phyloP scores from a whole-genome alignment of 148 eudicot genomes.

The Vaccinium macrocarpon region DNA sequence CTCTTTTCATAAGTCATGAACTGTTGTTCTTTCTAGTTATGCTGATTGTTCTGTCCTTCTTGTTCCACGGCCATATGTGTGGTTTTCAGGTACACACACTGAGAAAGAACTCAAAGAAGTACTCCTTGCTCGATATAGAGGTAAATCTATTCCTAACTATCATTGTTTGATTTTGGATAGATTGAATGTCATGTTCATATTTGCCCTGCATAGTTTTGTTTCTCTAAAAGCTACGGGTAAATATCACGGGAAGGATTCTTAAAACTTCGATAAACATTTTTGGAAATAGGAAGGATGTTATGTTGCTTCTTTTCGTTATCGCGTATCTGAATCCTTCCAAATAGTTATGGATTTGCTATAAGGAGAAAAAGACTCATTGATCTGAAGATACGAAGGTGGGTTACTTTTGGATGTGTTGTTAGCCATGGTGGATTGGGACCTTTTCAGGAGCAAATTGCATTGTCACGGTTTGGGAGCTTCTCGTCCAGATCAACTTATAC shows the following conservation, averaged over 20 bases:
- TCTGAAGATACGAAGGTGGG: background rate
- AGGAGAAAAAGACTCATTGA: background rate
- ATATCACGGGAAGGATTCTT: background rate
- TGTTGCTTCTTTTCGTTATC: background rate
- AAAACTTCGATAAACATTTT: background rate
- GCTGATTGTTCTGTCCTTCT: background rate
- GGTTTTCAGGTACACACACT: conserved; percentile 59
- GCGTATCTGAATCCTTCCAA: background rate
- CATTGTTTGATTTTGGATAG: background rate
- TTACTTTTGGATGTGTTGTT: background rate
- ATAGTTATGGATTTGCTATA: background rate
- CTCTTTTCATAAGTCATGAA: no score
- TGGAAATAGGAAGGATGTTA: background rate
- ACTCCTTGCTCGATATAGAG: conserved; percentile 87
- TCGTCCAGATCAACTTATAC: conserved; percentile 73
- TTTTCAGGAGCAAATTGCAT: conserved; percentile 90
- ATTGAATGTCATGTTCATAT: background rate
- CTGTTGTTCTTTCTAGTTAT: no score
- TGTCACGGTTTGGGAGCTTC: conserved; percentile 88
- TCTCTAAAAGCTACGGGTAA: background rate
- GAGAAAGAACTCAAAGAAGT: conserved; percentile 72
- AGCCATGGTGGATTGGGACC: conserved; percentile 76
- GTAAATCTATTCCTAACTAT: conserved; percentile 25
- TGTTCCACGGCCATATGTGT: background rate
- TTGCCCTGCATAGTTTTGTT: background rate